Base-by-base conservation (phyloP, 1,139 yeast genomes). In the Yamadazyma pseudoaaseri region DNA sequence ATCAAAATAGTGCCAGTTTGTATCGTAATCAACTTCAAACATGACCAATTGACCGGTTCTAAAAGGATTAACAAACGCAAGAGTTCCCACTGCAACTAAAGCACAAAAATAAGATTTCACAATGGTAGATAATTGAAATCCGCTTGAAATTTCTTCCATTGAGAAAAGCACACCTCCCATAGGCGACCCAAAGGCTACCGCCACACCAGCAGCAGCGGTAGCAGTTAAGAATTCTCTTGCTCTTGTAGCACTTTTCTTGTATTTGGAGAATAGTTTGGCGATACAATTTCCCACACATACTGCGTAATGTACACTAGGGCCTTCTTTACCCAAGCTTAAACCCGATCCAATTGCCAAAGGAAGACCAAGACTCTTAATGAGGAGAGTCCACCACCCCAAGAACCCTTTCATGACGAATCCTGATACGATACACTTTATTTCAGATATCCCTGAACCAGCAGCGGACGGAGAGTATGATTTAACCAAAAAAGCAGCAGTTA, bases 361-460 rank as follows among this genome's bases (percentile, higher is more conserved):
- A 30, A 94, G 64, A 0, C 95, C 86, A 5, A 87, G 55, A 35
- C 89, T 75, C 49, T 94, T 94, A 36, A 89, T 79, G 1, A 77
- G 48, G 20, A 92, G 64, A 0, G 97, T 89, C 56, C 75, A 67
- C 60, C 81, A 72, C 14, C 83, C 86, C 35, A 92, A 68, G 49
- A 90, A 94, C 4, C 86, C 89, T 22, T 78, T 75, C 70, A 86
- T 74, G 15, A 76, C 79, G 54, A 90, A 94, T 0, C 99, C 99
- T 0, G 95, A 83, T 2, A 92, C 89, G 44, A 94, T 89, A 54
- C 95, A 86, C 58, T 94, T 94, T 56, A 94, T 92, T 56, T 94
- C 99, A 4, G 97, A 84, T 31, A 94, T 94, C 0, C 98, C 98
- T 3, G 96, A 86, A 0, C 98, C 98, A 1, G 98, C 95, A 1